A percentile compares a stretch with the other conserved stretches of the same genome.
These are phyloP conservation scores for Stereum hirsutum DNA, from an alignment of 1,284 basidiomycete species.

Conservation along the genomic window DNA sequence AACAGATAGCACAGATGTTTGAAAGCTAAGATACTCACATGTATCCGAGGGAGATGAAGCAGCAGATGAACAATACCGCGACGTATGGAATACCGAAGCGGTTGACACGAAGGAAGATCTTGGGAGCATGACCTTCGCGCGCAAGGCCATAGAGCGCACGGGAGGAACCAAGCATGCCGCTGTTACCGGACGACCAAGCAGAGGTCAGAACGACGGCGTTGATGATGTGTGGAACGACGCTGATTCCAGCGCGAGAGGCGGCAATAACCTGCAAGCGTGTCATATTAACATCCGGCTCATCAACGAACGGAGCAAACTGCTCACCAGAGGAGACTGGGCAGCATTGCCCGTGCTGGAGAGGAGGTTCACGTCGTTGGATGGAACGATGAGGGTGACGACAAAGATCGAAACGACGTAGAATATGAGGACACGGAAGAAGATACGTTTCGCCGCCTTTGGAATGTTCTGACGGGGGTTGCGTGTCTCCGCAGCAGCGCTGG, in stretches of 20 bases:
- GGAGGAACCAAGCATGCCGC: constrained; percentile 72
- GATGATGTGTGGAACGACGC: constrained; percentile 59
- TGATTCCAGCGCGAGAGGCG: background rate
- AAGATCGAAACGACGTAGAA: constrained; percentile 47
- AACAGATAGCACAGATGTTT: constrained; percentile 18
- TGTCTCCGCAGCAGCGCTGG: constrained; percentile 64
- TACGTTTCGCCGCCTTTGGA: constrained; percentile 69
- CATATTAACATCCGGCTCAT: background rate
- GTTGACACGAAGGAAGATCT: constrained; percentile 56
- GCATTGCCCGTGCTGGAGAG: constrained; percentile 37
- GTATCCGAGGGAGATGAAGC: constrained; percentile 42
- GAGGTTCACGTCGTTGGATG: constrained; percentile 56
- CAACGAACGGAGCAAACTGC: constrained; percentile 67
- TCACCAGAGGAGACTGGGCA: constrained; percentile 71
- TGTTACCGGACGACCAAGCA: constrained; percentile 82
- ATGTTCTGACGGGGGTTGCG: constrained; percentile 74
- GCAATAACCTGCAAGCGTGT: background rate
- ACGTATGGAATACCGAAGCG: constrained; percentile 64
- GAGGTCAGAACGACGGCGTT: constrained; percentile 60
- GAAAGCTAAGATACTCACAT: constrained; percentile 30
- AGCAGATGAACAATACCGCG: constrained; percentile 39
- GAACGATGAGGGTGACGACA: constrained; percentile 51
- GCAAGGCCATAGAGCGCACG: constrained; percentile 81
- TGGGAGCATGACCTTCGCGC: constrained; percentile 67
- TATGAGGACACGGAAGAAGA: constrained; percentile 71